phyloP scores from a whole-genome alignment of 1,284 basidiomycete genomes.

The Microbotryomycetes sp. region DNA sequence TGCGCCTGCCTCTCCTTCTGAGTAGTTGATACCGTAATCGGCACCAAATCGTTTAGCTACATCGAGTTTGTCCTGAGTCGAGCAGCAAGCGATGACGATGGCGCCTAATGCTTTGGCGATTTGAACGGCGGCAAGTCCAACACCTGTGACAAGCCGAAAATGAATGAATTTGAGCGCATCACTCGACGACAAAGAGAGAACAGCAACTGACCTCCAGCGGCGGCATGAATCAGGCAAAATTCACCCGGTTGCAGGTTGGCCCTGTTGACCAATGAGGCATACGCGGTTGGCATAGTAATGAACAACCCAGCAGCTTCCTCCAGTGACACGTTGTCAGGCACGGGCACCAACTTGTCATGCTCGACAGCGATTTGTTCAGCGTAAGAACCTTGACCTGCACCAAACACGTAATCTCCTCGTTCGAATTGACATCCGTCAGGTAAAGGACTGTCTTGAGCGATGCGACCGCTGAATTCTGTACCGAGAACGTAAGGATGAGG shows the following conservation, averaged over 20 bases:
- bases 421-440: constrained; percentile 73
- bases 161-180: neutral
- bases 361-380: constrained; percentile 62
- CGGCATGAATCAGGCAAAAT: constrained; percentile 65
- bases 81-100: constrained; percentile 48
- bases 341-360: constrained; percentile 51
- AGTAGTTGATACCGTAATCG: constrained; percentile 46
- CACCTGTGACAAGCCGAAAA: constrained; percentile 54
- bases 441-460: constrained; percentile 67
- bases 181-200: neutral
- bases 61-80: constrained; percentile 41
- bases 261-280: constrained; percentile 79
- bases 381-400: constrained; percentile 71
- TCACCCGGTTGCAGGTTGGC: constrained; percentile 53
- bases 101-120: constrained; percentile 59
- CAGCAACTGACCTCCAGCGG: constrained; percentile 16
- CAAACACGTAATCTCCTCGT: constrained; percentile 82
- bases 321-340: constrained; percentile 59
- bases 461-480: constrained; percentile 74
- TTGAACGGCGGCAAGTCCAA: constrained; percentile 85
- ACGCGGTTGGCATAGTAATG: constrained; percentile 55
- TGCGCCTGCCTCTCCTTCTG: constrained; percentile 37
- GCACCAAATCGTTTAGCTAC: constrained; percentile 45
- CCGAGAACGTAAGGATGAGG: constrained; percentile 76
- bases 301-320: constrained; percentile 55